Evolutionary conservation across 352 stramenopile genomes (phyloP), one percentile per base, ranked within the genome.

Genomic region (Globisporangium recalcitrans): DNA sequence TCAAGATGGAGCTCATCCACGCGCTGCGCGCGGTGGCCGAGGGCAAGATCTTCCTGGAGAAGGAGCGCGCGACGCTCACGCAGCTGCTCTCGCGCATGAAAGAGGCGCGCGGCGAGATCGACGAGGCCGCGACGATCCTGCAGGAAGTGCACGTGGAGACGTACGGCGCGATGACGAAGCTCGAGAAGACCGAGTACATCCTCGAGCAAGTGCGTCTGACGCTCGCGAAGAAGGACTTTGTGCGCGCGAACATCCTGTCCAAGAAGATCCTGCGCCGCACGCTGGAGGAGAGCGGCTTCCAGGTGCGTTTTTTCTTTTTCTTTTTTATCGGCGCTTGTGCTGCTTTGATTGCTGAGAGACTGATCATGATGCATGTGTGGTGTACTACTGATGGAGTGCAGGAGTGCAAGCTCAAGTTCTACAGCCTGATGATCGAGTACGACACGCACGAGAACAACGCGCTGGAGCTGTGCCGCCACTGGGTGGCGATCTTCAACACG

Each of bases 121-220:
- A 88, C 52, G 82, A 85, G 47, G 97, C 97, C 5, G 93, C 93
- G 7, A 95, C 96, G 47, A 95, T 98, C 40, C 75, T 99, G 22
- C 97, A 99, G 74, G 96, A 99, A 67, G 97, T 99, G 55, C 94
- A 98, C 55, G 85, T 99, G 0, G 97, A 99, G 82, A 99, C 97
- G 10, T 99, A 98, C 74, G 97, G 96, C 42, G 93, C 93, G n/a
- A 93, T 99, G 72, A 98, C 92, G 29, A 99, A 98, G 79, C 79
- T 98, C 32, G 96, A 99, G 75, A 99, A 99, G 77, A 91, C 97
- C 13, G 96, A 99, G 74, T 99, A 98, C 75, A 99, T 99, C 68
- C 75, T 99, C 34, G 96, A 99, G 72, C 95, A 99, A 77, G 96
- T 99, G 71, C 87, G 97, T 14, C 74, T 99, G 31, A 99, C 93